phyloP scores from a whole-genome alignment of 2,329 filamentous ascomycete genomes.

The Penicillium hesseltinei region DNA sequence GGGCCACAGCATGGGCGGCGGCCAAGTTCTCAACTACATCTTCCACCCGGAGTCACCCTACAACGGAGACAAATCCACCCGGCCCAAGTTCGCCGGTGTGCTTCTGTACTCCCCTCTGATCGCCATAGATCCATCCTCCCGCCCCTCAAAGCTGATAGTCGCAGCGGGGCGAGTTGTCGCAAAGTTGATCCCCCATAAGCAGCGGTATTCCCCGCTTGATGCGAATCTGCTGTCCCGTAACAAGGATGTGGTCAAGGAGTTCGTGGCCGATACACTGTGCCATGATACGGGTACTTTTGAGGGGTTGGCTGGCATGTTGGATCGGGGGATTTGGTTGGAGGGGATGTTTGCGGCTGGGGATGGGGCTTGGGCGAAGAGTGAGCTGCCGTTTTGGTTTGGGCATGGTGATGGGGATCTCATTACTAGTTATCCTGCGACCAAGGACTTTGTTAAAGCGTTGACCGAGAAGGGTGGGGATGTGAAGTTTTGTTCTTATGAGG shows the following conservation, averaged over 20 bases:
- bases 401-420: constrained; percentile 75
- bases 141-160: constrained; percentile 64
- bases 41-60: constrained; percentile 34
- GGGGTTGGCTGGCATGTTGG: constrained; percentile 72
- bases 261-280: constrained; percentile 66
- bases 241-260: constrained; percentile 58
- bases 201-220: constrained; percentile 66
- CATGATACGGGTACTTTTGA: constrained; percentile 87
- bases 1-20: constrained; percentile 90
- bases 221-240: constrained; percentile 66
- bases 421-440: constrained; percentile 64
- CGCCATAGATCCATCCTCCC: constrained; percentile 63
- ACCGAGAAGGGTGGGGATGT: constrained; percentile 69
- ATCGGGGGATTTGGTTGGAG: constrained; percentile 64
- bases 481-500: constrained; percentile 70
- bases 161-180: constrained; percentile 65
- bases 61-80: constrained; percentile 48
- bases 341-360: constrained; percentile 39
- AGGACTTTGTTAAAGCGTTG: constrained; percentile 60
- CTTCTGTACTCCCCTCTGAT: constrained; percentile 77
- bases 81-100: constrained; percentile 66
- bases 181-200: constrained; percentile 64
- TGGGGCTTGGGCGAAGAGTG: constrained; percentile 27
- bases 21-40: constrained; percentile 65
- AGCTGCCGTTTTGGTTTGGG: constrained; percentile 65